These are phyloP conservation scores for Eucalyptus coolabah DNA, from an alignment of 345 rosid genomes.

Conservation along the genomic window DNA sequence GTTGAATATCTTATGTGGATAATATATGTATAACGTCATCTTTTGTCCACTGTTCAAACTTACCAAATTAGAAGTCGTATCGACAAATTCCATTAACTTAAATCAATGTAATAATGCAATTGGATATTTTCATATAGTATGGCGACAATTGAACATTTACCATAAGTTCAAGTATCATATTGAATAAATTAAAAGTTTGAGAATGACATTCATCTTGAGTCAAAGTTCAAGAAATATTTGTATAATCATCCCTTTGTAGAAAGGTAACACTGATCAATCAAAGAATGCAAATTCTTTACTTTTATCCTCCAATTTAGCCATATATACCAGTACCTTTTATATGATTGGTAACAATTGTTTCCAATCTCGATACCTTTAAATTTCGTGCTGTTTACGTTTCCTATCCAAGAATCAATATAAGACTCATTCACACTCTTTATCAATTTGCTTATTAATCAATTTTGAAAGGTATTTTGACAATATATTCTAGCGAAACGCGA, in stretches of 20 bases:
- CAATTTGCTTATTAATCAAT: background rate
- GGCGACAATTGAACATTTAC: background rate
- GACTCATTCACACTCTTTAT: background rate
- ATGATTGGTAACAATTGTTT: background rate
- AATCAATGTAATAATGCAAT: background rate
- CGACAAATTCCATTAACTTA: background rate
- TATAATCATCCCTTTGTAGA: background rate
- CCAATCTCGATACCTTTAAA: background rate
- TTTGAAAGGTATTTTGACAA: background rate
- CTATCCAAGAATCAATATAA: background rate
- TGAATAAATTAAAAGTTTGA: background rate
- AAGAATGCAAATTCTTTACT: background rate
- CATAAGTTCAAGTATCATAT: background rate
- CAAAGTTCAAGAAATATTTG: background rate
- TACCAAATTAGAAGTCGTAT: background rate
- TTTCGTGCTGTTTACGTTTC: background rate
- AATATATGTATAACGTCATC: background rate
- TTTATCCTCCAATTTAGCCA: background rate
- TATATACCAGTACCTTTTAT: background rate
- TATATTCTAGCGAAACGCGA: background rate
- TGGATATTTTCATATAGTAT: background rate
- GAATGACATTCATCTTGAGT: background rate
- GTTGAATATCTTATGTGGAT: background rate
- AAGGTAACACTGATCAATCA: background rate
- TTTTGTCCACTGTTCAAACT: background rate